Percentiles rank a stretch among this genome's conserved stretches.
Conservation (phyloP, 2,329 filamentous ascomycete species). For the Sporothrix phasma region DNA sequence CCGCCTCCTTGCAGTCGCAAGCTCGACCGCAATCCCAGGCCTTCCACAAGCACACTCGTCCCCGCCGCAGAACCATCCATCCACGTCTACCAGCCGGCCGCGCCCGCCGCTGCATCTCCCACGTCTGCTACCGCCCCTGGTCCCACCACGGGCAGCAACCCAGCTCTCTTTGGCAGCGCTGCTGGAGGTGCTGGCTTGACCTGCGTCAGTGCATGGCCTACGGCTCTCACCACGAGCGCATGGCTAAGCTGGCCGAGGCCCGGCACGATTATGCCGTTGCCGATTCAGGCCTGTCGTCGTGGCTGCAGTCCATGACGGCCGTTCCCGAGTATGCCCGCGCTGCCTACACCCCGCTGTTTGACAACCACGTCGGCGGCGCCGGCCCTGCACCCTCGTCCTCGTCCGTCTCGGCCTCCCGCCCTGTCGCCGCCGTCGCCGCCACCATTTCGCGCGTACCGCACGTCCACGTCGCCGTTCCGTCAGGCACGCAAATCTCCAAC, state of each 20-base stretch:
- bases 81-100: conserved; percentile 27
- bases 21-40: conserved; percentile 9
- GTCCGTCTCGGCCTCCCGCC: conserved; percentile 14
- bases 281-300: conserved; percentile 59
- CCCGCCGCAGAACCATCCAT: conserved; percentile 23
- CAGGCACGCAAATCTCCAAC: conserved; percentile 57
- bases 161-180: conserved; percentile 1
- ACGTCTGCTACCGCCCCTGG: not conserved
- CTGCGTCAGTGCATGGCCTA: conserved; percentile 62
- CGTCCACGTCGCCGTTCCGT: conserved; percentile 32
- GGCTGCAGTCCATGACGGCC: conserved; percentile 39
- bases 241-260: conserved; percentile 62
- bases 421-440: conserved; percentile 18
- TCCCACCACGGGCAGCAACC: not conserved
- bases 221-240: conserved; percentile 54
- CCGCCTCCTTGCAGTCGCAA: conserved; percentile 24
- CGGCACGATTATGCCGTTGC: conserved; percentile 59
- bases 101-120: not conserved
- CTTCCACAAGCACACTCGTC: not conserved
- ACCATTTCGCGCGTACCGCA: conserved; percentile 26
- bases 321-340: conserved; percentile 39
- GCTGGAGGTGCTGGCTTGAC: conserved; percentile 21
- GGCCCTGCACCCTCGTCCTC: conserved; percentile 6
- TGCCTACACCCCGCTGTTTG: conserved; percentile 19
- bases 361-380: conserved; percentile 16